A percentile compares a stretch with the other conserved stretches of the same genome.
phyloP scores from a whole-genome alignment of 257 asterid species.

The Coffea canephora region DNA sequence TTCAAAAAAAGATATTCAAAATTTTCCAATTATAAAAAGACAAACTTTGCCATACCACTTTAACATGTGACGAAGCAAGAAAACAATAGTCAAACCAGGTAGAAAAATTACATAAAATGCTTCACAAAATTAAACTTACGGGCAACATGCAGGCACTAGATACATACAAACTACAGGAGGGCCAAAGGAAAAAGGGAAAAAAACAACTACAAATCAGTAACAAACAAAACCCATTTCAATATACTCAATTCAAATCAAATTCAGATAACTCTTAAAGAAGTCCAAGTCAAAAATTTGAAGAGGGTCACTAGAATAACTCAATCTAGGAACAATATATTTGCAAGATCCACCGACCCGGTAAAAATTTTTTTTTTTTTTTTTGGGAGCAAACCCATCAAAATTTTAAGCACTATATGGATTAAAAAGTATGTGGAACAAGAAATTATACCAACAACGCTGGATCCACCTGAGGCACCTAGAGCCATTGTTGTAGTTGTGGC shows the following conservation, averaged over 20 bases:
- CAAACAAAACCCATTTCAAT: too few relatives aligned
- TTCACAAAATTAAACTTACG: not conserved
- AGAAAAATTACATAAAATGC: not conserved
- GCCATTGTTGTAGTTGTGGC: not conserved
- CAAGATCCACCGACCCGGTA: not conserved
- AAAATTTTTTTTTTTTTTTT: not conserved
- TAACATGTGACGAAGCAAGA: not conserved
- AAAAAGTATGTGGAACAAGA: not conserved
- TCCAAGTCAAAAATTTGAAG: not conserved
- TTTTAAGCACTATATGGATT: not conserved
- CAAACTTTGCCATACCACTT: not conserved
- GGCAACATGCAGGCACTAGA: not conserved
- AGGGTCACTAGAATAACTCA: not conserved
- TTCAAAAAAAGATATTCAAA: not conserved
- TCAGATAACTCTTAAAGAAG: not conserved
- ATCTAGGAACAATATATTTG: not conserved
- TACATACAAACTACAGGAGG: not conserved
- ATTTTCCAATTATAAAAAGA: not conserved
- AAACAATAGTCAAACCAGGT: not conserved
- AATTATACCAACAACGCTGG: conserved; percentile 9
- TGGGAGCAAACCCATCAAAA: too few relatives aligned
- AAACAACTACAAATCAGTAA: not conserved
- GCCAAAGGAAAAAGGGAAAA: too few relatives aligned
- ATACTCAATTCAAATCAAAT: not conserved
- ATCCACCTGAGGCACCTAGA: conserved; percentile 8